These are phyloP conservation scores for Stagonosporopsis rhizophila DNA, from an alignment of 2,329 filamentous ascomycete genomes.

Conservation along the genomic window DNA sequence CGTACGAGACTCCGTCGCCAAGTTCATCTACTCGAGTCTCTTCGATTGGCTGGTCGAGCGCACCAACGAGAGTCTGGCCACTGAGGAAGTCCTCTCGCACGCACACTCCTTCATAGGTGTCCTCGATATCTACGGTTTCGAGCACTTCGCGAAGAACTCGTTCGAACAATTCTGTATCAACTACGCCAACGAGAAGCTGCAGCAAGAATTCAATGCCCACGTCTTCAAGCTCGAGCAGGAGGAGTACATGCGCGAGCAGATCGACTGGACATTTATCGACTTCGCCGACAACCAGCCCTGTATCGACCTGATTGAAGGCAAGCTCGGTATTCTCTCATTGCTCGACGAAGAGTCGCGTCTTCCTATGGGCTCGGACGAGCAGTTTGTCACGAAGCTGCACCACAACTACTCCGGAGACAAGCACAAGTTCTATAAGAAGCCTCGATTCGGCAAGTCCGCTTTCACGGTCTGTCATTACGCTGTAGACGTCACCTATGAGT, in stretches of 20 bases:
- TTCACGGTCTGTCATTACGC: slow-evolving; percentile 99
- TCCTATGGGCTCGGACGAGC: slow-evolving; percentile 96
- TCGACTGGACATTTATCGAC: slow-evolving; percentile 99
- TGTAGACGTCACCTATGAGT: slow-evolving; percentile 97
- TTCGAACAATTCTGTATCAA: slow-evolving; percentile 99
- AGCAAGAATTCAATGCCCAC: slow-evolving; percentile 99
- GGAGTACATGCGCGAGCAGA: slow-evolving; percentile 93
- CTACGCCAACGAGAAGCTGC: slow-evolving; percentile 98
- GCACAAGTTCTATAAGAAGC: slow-evolving; percentile 98
- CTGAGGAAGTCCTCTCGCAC: slow-evolving; percentile 81
- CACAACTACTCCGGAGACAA: slow-evolving; percentile 91
- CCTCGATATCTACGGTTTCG: slow-evolving; percentile 98
- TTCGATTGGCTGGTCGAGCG: slow-evolving; percentile 99
- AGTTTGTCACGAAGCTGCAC: slow-evolving; percentile 95
- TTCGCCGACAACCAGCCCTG: slow-evolving; percentile 99
- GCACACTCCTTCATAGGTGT: slow-evolving; percentile 95
- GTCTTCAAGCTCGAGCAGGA: slow-evolving; percentile 99
- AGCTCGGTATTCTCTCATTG: slow-evolving; percentile 88
- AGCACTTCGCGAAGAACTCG: slow-evolving; percentile 99
- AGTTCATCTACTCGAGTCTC: slow-evolving; percentile 97
- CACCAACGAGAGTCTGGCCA: slow-evolving; percentile 89
- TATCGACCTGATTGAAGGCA: slow-evolving; percentile 97
- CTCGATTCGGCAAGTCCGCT: slow-evolving; percentile 92
- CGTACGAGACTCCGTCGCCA: slow-evolving; percentile 95
- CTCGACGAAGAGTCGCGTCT: slow-evolving; percentile 95